Evolutionary conservation across 768 basidiomycete genomes (phyloP).

Genomic region (Xanthoconium stramineum): DNA sequence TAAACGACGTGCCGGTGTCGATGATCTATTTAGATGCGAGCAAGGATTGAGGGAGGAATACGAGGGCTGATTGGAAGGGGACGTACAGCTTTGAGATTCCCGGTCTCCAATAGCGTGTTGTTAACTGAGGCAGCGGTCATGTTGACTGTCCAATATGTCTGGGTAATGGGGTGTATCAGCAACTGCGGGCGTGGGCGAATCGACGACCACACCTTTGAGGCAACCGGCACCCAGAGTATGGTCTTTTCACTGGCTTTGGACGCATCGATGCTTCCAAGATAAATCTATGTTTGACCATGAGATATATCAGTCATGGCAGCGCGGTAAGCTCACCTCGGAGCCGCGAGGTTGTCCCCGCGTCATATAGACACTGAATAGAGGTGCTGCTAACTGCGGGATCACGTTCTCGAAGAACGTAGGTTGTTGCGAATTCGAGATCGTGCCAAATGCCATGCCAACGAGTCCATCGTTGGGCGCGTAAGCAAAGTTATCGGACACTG

Average conservation of each 20-base stretch:
- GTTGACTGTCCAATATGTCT: conserved; percentile 62
- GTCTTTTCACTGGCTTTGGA: conserved; percentile 28
- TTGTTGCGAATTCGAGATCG: conserved; percentile 43
- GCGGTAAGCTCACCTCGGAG: conserved; percentile 41
- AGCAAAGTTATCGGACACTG: conserved; percentile 48
- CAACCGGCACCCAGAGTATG: conserved; percentile 36
- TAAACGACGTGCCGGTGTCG: conserved; percentile 66
- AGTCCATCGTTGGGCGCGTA: conserved; percentile 53
- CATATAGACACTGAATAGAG: conserved; percentile 60
- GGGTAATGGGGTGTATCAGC: not conserved
- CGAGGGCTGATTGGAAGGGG: not conserved
- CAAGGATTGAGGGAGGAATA: not conserved
- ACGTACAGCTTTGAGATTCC: conserved; percentile 15
- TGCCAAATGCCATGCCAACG: conserved; percentile 59
- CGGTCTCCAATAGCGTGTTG: conserved; percentile 8
- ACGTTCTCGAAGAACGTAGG: conserved; percentile 67
- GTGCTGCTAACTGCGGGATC: conserved; percentile 40
- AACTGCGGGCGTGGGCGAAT: not conserved
- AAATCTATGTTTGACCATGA: conserved; percentile 1
- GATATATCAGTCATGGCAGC: not conserved
- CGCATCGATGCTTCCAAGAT: conserved; percentile 33
- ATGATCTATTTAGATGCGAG: conserved; percentile 47
- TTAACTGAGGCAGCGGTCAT: conserved; percentile 46
- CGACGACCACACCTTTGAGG: conserved; percentile 31
- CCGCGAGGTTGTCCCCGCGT: conserved; percentile 39